These are phyloP conservation scores for Kandelia obovata DNA, from an alignment of 345 rosid species.

Conservation along the genomic window DNA sequence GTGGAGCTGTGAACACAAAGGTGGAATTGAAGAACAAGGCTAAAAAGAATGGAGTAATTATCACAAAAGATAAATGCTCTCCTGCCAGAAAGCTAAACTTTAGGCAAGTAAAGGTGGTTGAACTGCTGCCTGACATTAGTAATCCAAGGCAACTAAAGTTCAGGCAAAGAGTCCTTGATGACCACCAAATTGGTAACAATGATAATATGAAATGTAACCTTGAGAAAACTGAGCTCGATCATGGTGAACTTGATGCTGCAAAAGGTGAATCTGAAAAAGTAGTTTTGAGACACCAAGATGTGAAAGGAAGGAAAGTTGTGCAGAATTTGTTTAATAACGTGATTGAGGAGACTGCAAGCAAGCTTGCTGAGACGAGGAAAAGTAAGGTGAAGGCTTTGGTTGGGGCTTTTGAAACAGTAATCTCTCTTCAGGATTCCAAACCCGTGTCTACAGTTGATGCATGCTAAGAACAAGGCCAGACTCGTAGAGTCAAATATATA, in stretches of 20 bases:
- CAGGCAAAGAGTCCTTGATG: conserved; percentile 5
- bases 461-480: background rate
- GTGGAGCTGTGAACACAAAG: conserved; percentile 13
- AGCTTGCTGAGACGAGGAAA: conserved; percentile 22
- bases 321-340: conserved; percentile 19
- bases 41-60: conserved; percentile 25
- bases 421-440: conserved; percentile 22
- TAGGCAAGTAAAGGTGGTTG: conserved; percentile 13
- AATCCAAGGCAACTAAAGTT: conserved; percentile 18
- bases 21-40: conserved; percentile 22
- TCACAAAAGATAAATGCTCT: conserved; percentile 19
- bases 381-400: conserved; percentile 31
- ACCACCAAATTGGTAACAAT: background rate
- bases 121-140: conserved; percentile 1
- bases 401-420: conserved; percentile 32
- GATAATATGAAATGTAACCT: background rate
- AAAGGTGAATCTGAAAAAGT: conserved; percentile 7
- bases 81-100: conserved; percentile 12
- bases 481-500: background rate
- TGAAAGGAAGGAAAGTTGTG: conserved; percentile 12
- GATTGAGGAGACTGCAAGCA: conserved; percentile 30
- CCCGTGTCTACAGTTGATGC: conserved; percentile 2
- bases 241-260: background rate
- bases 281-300: conserved; percentile 13
- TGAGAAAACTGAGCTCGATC: background rate